Evolutionary conservation across 306 rosid species (phyloP).

Genomic region (Castanea crenata): DNA sequence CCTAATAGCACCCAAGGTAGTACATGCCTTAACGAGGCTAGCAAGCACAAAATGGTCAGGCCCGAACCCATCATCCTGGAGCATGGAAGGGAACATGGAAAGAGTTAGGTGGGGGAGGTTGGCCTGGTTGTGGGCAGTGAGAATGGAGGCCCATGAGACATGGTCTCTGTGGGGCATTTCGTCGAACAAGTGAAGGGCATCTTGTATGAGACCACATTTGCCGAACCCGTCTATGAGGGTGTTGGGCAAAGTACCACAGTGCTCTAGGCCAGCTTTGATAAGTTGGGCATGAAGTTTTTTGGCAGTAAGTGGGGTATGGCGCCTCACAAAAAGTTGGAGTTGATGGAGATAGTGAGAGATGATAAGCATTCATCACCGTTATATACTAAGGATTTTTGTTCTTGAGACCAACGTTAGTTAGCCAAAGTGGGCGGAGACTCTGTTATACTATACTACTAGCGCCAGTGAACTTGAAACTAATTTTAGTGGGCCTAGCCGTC

Average conservation of each 20-base stretch:
- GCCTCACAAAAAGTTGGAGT: conserved; percentile 53
- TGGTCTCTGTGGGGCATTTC: conserved; percentile 56
- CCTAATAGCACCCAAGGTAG: conserved; percentile 40
- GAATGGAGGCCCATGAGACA: conserved; percentile 76
- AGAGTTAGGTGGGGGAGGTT: conserved; percentile 31
- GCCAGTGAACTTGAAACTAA: too few relatives aligned
- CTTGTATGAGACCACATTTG: conserved; percentile 48
- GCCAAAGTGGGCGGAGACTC: too few relatives aligned
- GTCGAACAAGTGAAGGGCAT: conserved; percentile 68
- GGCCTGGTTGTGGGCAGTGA: conserved; percentile 74
- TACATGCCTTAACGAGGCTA: conserved; percentile 61
- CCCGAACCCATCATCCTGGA: conserved; percentile 26
- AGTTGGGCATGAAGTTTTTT: conserved; percentile 58
- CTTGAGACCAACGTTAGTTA: too few relatives aligned
- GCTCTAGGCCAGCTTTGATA: conserved; percentile 50
- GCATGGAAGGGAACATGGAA: conserved; percentile 20
- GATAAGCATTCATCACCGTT: conserved; percentile 45
- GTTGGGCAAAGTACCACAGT: conserved; percentile 49
- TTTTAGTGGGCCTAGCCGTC: too few relatives aligned
- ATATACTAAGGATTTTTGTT: too few relatives aligned
- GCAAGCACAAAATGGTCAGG: conserved; percentile 88
- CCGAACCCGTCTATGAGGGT: conserved; percentile 58
- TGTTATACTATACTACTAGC: too few relatives aligned
- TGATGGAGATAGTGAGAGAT: conserved; percentile 35
- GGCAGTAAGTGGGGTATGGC: conserved; percentile 28